phyloP scores from a whole-genome alignment of 2,329 filamentous ascomycete genomes.

The Ceratocystis huliohia region DNA sequence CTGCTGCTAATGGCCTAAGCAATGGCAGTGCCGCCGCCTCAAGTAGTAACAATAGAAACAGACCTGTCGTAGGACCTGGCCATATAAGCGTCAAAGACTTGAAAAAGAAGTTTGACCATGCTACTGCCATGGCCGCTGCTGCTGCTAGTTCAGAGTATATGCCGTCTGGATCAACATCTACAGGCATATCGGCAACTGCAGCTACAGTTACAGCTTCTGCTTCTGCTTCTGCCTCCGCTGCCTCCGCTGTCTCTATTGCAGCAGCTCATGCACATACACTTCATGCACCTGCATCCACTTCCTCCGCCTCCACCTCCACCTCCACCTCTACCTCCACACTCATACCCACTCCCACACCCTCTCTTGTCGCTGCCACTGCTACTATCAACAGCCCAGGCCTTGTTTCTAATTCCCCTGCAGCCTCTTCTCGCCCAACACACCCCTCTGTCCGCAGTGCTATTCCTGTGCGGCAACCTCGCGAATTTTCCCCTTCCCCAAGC shows the following conservation, averaged over 20 bases:
- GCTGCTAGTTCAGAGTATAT: slow-evolving; percentile 8
- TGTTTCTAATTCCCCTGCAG: background rate
- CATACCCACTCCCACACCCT: background rate
- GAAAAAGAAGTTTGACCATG: slow-evolving; percentile 63
- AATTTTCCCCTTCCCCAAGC: slow-evolving; percentile 18
- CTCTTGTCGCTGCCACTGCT: background rate
- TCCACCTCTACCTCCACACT: background rate
- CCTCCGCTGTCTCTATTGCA: background rate
- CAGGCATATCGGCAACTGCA: background rate
- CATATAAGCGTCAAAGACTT: slow-evolving; percentile 61
- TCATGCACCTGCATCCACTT: slow-evolving; percentile 10
- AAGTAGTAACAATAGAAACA: background rate
- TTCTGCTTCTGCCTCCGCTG: background rate
- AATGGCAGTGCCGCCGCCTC: background rate
- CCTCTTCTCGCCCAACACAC: slow-evolving; percentile 12
- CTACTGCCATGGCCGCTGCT: slow-evolving; percentile 29
- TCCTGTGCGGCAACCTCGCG: slow-evolving; percentile 18
- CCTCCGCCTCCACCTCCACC: background rate
- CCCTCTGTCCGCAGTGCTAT: slow-evolving; percentile 17
- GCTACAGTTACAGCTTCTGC: background rate
- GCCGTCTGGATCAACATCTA: slow-evolving; percentile 5
- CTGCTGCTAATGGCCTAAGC: background rate
- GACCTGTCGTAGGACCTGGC: slow-evolving; percentile 5
- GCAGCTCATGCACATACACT: background rate
- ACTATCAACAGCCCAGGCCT: background rate